A percentile compares a stretch with the other conserved stretches of the same genome.
Conservation (phyloP, 345 rosid genomes). For the Heritiera littoralis region DNA sequence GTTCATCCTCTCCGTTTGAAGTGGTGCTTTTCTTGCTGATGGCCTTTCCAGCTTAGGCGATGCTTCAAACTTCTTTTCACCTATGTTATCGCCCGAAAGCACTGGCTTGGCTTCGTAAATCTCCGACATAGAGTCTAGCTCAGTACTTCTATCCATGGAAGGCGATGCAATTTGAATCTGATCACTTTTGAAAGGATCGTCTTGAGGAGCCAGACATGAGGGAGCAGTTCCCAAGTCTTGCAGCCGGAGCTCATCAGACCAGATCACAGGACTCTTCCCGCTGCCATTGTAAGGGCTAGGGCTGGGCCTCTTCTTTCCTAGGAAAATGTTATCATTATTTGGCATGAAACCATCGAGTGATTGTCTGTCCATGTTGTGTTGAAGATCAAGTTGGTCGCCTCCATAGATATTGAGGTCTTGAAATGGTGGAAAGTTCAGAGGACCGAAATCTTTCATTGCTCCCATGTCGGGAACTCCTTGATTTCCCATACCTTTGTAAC, state of each 20-base stretch:
- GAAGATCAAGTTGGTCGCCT: constrained; percentile 54
- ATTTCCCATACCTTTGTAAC: constrained; percentile 52
- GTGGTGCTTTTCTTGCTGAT: constrained; percentile 63
- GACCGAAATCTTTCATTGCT: constrained; percentile 43
- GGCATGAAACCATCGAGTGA: constrained; percentile 49
- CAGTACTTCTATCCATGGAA: constrained; percentile 44
- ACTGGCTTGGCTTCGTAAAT: constrained; percentile 72
- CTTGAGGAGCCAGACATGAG: constrained; percentile 43
- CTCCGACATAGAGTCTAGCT: constrained; percentile 68
- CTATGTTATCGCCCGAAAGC: constrained; percentile 52
- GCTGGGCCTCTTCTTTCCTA: constrained; percentile 71
- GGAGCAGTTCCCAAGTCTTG: constrained; percentile 49
- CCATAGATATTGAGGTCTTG: constrained; percentile 96
- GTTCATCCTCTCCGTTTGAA: constrained; percentile 50
- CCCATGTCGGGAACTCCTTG: constrained; percentile 47
- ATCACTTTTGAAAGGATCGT: constrained; percentile 38
- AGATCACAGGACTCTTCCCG: constrained; percentile 70
- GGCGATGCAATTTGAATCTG: constrained; percentile 57
- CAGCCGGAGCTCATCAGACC: constrained; percentile 77
- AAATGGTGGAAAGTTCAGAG: constrained; percentile 74
- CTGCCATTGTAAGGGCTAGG: constrained; percentile 54
- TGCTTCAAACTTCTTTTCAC: constrained; percentile 46
- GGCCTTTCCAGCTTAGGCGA: constrained; percentile 60
- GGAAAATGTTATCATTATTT: constrained; percentile 45
- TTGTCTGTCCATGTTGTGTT: constrained; percentile 64